A percentile compares a stretch with the other conserved stretches of the same genome.
These are phyloP conservation scores for Lanzia echinophila DNA, from an alignment of 2,329 filamentous ascomycete genomes.

Conservation along the genomic window DNA sequence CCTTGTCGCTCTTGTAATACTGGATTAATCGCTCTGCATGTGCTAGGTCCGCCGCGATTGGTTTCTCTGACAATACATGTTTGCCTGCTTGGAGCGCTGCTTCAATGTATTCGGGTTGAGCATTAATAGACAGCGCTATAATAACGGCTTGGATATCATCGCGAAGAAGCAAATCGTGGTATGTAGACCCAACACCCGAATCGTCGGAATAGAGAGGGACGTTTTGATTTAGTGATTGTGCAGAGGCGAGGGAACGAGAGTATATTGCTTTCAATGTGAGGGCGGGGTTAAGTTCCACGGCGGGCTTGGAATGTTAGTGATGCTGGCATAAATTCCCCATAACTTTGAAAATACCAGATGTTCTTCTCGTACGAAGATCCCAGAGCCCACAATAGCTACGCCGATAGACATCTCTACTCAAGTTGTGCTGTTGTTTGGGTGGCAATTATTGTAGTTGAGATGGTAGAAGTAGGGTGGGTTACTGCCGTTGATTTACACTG, in stretches of 20 bases:
- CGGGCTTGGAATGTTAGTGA: conserved; percentile 39
- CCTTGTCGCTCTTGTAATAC: conserved; percentile 37
- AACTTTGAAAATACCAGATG: conserved; percentile 42
- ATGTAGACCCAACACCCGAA: conserved; percentile 34
- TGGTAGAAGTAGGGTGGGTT: no score
- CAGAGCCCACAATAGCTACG: conserved; percentile 56
- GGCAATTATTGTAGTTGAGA: no score
- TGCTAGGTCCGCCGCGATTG: conserved; percentile 43
- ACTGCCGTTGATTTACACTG: no score
- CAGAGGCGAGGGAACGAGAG: conserved; percentile 30
- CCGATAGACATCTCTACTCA: conserved; percentile 38
- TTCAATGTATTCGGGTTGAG: conserved; percentile 43
- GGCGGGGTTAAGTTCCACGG: conserved; percentile 44
- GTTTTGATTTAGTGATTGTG: conserved; percentile 35
- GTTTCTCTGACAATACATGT: conserved; percentile 49
- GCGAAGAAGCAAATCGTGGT: conserved; percentile 33
- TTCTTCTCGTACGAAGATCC: conserved; percentile 54
- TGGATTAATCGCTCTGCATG: conserved; percentile 42
- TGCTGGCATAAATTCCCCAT: not conserved
- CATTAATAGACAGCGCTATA: conserved; percentile 42
- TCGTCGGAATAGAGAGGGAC: conserved; percentile 30
- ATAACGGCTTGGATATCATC: conserved; percentile 31
- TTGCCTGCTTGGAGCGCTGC: conserved; percentile 44
- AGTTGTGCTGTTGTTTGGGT: no score
- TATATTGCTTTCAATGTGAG: conserved; percentile 46